These are phyloP conservation scores for Suillus decipiens DNA, from an alignment of 768 basidiomycete species.

Conservation along the genomic window DNA sequence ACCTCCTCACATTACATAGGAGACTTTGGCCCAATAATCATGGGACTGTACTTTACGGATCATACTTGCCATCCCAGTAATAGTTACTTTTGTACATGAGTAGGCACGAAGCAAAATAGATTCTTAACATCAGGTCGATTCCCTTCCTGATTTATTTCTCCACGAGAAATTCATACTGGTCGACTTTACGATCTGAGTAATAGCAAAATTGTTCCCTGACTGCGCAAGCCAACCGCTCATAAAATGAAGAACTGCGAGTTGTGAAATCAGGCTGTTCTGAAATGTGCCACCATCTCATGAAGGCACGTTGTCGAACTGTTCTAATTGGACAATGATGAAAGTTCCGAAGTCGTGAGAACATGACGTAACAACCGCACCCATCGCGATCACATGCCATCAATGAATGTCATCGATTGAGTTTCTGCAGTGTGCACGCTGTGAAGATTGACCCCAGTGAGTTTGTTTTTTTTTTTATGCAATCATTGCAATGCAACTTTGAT, in stretches of 20 bases:
- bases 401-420: constrained; percentile 1
- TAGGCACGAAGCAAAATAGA: not conserved
- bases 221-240: not conserved
- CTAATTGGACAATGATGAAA: not conserved
- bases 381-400: constrained; percentile 1
- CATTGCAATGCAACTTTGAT: constrained; percentile 3
- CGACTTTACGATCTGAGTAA: not conserved
- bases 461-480: constrained; percentile 5
- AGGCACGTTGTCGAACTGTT: not conserved
- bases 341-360: constrained; percentile 1
- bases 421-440: not conserved
- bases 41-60: constrained; percentile 10
- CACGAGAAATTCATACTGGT: not conserved
- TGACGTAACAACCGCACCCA: constrained; percentile 7
- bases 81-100: constrained; percentile 3
- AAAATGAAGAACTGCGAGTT: not conserved
- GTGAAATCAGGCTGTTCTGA: not conserved
- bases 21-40: constrained; percentile 19
- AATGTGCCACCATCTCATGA: constrained; percentile 1
- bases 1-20: constrained; percentile 7
- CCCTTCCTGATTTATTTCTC: not conserved
- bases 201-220: not conserved
- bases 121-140: not conserved
- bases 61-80: constrained; percentile 8
- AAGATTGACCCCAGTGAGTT: not conserved